Conservation (phyloP, 2,329 filamentous ascomycete genomes). For the Fusarium incarnatum region DNA sequence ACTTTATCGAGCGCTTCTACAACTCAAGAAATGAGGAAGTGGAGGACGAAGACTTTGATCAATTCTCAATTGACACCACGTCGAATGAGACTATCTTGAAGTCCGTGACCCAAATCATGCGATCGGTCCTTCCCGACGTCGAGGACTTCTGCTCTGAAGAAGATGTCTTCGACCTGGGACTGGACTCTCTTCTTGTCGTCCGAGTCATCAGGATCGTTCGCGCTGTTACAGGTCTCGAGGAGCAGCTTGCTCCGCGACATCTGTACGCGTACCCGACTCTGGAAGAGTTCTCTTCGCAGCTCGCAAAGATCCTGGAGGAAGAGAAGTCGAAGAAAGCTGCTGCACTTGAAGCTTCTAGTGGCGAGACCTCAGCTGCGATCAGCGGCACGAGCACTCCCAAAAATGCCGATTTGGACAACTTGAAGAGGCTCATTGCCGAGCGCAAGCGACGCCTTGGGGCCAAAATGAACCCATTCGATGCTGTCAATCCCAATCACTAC, state of each 20-base stretch:
- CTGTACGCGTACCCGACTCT: conserved; percentile 3
- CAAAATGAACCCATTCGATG: conserved; percentile 11
- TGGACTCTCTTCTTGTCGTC: conserved; percentile 9
- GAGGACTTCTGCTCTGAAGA: not conserved
- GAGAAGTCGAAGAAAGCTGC: not conserved
- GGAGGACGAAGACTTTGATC: conserved; percentile 4
- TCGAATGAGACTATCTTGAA: not conserved
- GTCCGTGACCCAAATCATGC: not conserved
- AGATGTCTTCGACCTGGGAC: conserved; percentile 2
- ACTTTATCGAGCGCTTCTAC: conserved; percentile 11
- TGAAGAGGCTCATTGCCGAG: not conserved
- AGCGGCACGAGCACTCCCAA: no score
- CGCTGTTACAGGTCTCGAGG: conserved; percentile 1
- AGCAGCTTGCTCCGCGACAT: conserved; percentile 7
- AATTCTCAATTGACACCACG: not conserved
- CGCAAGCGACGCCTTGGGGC: conserved; percentile 4
- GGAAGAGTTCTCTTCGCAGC: not conserved
- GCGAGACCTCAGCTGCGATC: rapidly evolving
- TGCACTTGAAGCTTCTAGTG: rapidly evolving
- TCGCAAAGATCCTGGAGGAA: not conserved
- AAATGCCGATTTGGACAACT: rapidly evolving
- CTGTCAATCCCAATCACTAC: conserved; percentile 16
- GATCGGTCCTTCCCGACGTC: not conserved
- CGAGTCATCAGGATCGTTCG: conserved; percentile 9
- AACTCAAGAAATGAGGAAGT: not conserved